Conservation (phyloP, 805 yeast genomes). For the Yarrowia hollandica region DNA sequence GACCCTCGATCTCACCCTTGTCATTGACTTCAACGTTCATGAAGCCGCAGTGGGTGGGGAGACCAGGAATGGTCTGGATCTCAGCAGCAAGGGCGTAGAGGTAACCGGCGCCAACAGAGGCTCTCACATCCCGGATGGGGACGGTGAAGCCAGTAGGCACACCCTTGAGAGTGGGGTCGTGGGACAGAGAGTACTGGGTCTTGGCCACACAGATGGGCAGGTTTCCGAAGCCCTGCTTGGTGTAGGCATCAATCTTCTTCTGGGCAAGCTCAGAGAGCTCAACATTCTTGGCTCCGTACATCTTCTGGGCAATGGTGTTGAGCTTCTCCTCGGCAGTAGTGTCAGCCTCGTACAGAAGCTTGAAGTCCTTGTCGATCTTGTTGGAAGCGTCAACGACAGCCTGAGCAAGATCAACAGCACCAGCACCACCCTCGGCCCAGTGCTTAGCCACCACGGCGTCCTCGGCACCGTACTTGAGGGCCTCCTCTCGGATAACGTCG, state of each 20-base stretch:
- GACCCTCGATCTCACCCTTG: conserved; percentile 93
- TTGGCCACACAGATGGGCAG: conserved; percentile 96
- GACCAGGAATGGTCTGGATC: conserved; percentile 95
- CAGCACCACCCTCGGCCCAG: conserved; percentile 94
- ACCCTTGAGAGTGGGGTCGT: conserved; percentile 89
- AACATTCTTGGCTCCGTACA: conserved; percentile 90
- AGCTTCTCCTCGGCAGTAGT: conserved; percentile 78
- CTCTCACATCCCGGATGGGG: conserved; percentile 92
- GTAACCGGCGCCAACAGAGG: conserved; percentile 95
- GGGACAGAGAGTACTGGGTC: conserved; percentile 95
- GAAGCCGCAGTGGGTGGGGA: conserved; percentile 93
- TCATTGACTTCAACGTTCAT: conserved; percentile 93
- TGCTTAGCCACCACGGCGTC: conserved; percentile 90
- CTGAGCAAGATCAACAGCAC: conserved; percentile 80
- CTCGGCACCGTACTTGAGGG: conserved; percentile 84
- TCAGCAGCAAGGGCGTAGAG: conserved; percentile 95
- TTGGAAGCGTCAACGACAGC: conserved; percentile 75
- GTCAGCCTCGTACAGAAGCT: conserved; percentile 64
- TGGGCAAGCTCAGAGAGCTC: conserved; percentile 82
- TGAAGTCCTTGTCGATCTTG: conserved; percentile 51
- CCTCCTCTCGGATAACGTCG: conserved; percentile 72
- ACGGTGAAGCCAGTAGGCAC: conserved; percentile 92
- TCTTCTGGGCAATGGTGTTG: conserved; percentile 71
- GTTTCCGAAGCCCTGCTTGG: conserved; percentile 82
- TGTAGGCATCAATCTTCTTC: conserved; percentile 76